Base-by-base conservation (phyloP, 192 early-diverging fungal species). In the Jimgerdemannia lactiflua region DNA sequence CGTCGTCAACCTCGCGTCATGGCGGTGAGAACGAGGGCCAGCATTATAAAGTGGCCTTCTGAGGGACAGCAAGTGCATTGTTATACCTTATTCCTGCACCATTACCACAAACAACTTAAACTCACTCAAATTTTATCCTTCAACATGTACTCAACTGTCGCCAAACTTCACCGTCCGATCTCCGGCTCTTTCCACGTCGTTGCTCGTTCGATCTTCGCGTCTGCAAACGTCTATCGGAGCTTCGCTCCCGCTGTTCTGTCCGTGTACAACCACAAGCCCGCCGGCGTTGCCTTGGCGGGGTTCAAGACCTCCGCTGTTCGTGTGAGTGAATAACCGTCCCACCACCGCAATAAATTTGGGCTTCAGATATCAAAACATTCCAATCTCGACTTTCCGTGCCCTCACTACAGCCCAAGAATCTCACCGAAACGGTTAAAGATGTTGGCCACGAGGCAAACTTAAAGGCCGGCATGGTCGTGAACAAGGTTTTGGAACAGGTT, bases 371-470 rank as follows among this genome's bases (percentile, higher is more conserved):
- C 11, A 54, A 54, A 54, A 54, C 14, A 10, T 59, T 59, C 6
- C 49, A 59, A 14, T 59, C 49, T 29, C 29, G 29, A 59, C 6
- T 10, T 6, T 59, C 49, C 49, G 49, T 59, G 49, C 6, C 49
- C 49, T 29, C 29, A 29, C 29, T 1, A 29, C 29, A 75, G 65
- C 18, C 65, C 54, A 70, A 78, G 68, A 72, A 17, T 42, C 41
- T 71, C 10, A n/a, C 70, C 39, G 79, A 80, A 3, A 68, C 64
- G 19, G 70, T 72, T 3, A 80, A 77, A 65, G 71, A 79, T 4
- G 66, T 79, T 64, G 78, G 67, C 42, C 74, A 79, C 43, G 74
- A 79, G 17, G 78, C 19, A 20, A 79, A 79, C 39, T 43, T 79
- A 4, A 79, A 79, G 70, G 78, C 41, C 59, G 78, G 78, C 64